These are phyloP conservation scores for Xerocomus amazonicus DNA, from an alignment of 1,284 basidiomycete genomes.

Conservation along the genomic window DNA sequence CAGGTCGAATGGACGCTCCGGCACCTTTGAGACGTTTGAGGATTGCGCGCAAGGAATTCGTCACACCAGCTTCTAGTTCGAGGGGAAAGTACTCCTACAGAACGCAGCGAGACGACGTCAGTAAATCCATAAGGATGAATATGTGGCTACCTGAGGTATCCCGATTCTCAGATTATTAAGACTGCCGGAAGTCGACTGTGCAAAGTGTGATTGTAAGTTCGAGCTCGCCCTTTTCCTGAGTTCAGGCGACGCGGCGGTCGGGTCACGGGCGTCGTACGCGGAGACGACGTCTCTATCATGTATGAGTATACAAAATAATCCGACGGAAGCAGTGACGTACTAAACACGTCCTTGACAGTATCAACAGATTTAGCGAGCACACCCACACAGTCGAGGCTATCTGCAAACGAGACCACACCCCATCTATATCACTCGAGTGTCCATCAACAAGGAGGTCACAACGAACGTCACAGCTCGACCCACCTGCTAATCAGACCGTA, in stretches of 20 bases:
- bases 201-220: slow-evolving; percentile 9
- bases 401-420: slow-evolving; percentile 92
- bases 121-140: neutral
- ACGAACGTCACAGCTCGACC: slow-evolving; percentile 6
- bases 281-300: slow-evolving; percentile 55
- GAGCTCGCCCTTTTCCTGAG: slow-evolving; percentile 35
- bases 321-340: slow-evolving; percentile 36
- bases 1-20: slow-evolving; percentile 71
- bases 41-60: slow-evolving; percentile 45
- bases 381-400: slow-evolving; percentile 93
- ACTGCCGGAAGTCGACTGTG: slow-evolving; percentile 19
- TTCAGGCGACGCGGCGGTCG: slow-evolving; percentile 60
- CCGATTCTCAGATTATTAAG: slow-evolving; percentile 54
- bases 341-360: slow-evolving; percentile 55
- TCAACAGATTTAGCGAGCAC: slow-evolving; percentile 62
- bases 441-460: slow-evolving; percentile 5
- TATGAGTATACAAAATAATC: slow-evolving; percentile 4
- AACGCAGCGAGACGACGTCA: neutral
- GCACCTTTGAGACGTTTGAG: slow-evolving; percentile 49
- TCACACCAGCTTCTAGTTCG: slow-evolving; percentile 56
- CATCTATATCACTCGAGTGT: slow-evolving; percentile 48
- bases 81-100: slow-evolving; percentile 77
- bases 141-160: slow-evolving; percentile 46
- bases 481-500: slow-evolving; percentile 89
- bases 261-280: slow-evolving; percentile 70